phyloP scores from a whole-genome alignment of 1,284 basidiomycete genomes.

The Apiotrichum laibachii region DNA sequence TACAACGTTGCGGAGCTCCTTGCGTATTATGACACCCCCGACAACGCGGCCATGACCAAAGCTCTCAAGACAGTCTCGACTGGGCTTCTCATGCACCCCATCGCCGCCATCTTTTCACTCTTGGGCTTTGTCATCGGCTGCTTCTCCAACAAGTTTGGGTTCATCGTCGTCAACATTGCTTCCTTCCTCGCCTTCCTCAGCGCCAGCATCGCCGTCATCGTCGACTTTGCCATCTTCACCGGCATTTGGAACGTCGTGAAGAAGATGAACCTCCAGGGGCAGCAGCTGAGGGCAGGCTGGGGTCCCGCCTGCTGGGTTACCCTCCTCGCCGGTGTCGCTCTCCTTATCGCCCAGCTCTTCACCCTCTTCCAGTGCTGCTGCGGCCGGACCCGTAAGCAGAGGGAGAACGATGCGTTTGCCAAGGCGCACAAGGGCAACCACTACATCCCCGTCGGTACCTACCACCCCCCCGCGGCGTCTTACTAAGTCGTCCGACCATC shows the following conservation, averaged over 20 bases:
- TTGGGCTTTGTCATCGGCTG: neutral
- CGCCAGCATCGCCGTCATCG: neutral
- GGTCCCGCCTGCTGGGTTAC: constrained; percentile 39
- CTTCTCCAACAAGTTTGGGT: constrained; percentile 4
- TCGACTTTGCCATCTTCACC: constrained; percentile 2
- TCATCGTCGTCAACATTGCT: neutral
- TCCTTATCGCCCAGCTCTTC: constrained; percentile 40
- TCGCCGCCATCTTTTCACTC: neutral
- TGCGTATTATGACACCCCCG: constrained; percentile 14
- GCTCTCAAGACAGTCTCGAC: constrained; percentile 31
- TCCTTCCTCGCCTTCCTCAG: neutral
- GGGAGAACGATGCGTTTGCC: neutral
- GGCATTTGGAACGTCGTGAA: no score
- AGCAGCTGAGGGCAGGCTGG: constrained; percentile 13
- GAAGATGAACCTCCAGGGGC: neutral
- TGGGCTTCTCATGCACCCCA: neutral
- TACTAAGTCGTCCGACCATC: neutral
- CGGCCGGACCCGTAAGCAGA: constrained; percentile 13
- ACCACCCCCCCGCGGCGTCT: neutral
- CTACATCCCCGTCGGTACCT: neutral
- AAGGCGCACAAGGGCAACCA: neutral
- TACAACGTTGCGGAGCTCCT: constrained; percentile 30
- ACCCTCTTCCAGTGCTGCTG: constrained; percentile 40
- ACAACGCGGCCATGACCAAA: constrained; percentile 18
- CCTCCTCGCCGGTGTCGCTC: constrained; percentile 35